Conservation (phyloP, 2,329 filamentous ascomycete species). For the Corynespora cassiicola region DNA sequence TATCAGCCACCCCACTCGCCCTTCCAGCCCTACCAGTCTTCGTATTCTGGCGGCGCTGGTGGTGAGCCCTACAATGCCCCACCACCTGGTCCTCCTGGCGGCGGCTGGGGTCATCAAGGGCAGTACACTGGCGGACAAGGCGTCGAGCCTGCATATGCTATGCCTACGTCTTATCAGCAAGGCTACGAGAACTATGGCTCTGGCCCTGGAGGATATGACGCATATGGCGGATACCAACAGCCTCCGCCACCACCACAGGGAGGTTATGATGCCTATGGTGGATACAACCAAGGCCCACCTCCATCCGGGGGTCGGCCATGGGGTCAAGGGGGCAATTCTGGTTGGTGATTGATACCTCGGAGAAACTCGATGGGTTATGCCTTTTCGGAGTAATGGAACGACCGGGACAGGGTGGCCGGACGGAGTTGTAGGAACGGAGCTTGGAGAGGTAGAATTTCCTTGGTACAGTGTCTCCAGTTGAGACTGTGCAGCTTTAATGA, state of each 20-base stretch:
- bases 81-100: slow-evolving; percentile 24
- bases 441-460: too few relatives aligned
- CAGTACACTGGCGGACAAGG: slow-evolving; percentile 41
- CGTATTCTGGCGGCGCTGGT: slow-evolving; percentile 36
- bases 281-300: slow-evolving; percentile 24
- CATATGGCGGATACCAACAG: too few relatives aligned
- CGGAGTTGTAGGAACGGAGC: too few relatives aligned
- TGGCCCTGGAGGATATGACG: slow-evolving; percentile 21
- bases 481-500: too few relatives aligned
- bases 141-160: slow-evolving; percentile 37
- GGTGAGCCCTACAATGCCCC: slow-evolving; percentile 26
- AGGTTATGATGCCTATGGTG: slow-evolving; percentile 22
- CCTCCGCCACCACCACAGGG: slow-evolving; percentile 22
- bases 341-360: slow-evolving; percentile 31
- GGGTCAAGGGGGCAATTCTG: slow-evolving; percentile 36
- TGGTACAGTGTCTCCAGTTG: too few relatives aligned
- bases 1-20: slow-evolving; percentile 32
- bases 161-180: slow-evolving; percentile 46
- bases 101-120: slow-evolving; percentile 34
- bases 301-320: slow-evolving; percentile 33
- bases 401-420: too few relatives aligned
- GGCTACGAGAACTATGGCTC: slow-evolving; percentile 39
- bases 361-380: too few relatives aligned
- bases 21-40: slow-evolving; percentile 45
- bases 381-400: too few relatives aligned